phyloP scores from a whole-genome alignment of 768 basidiomycete genomes.

The Calocera viscosa region DNA sequence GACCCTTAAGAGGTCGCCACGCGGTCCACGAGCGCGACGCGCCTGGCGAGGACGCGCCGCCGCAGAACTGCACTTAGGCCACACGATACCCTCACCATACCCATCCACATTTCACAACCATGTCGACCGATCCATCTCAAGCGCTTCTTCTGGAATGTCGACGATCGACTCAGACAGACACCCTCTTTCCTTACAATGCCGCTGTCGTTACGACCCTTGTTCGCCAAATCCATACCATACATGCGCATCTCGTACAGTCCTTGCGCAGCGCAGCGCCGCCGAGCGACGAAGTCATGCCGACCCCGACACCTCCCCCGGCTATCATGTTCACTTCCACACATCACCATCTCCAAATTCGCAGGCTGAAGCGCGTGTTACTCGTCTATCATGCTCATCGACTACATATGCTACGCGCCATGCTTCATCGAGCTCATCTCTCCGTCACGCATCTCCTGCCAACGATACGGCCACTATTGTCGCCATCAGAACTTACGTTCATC shows the following conservation, averaged over 20 bases:
- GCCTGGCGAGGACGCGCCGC: not conserved
- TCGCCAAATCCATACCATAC: conserved; percentile 84
- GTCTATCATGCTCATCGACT: conserved; percentile 84
- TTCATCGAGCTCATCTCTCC: conserved; percentile 81
- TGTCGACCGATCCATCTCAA: conserved; percentile 63
- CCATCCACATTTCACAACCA: conserved; percentile 12
- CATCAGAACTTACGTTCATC: conserved; percentile 74
- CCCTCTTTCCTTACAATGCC: conserved; percentile 86
- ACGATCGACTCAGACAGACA: conserved; percentile 69
- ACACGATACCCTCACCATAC: not conserved
- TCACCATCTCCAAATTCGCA: conserved; percentile 74
- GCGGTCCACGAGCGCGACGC: not conserved
- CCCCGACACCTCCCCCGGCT: conserved; percentile 32
- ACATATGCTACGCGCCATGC: conserved; percentile 71
- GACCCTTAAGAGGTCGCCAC: not conserved
- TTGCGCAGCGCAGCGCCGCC: conserved; percentile 24
- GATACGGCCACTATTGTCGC: conserved; percentile 58
- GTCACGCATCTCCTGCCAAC: conserved; percentile 70
- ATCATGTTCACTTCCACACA: conserved; percentile 53
- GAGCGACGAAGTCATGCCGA: conserved; percentile 23
- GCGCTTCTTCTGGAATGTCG: conserved; percentile 79
- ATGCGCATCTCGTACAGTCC: conserved; percentile 37
- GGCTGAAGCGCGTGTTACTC: conserved; percentile 92
- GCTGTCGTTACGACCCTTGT: conserved; percentile 71
- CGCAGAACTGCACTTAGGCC: too few relatives aligned